Base-by-base conservation (phyloP, 108 stramenopile genomes). In the Bacterosira constricta region DNA sequence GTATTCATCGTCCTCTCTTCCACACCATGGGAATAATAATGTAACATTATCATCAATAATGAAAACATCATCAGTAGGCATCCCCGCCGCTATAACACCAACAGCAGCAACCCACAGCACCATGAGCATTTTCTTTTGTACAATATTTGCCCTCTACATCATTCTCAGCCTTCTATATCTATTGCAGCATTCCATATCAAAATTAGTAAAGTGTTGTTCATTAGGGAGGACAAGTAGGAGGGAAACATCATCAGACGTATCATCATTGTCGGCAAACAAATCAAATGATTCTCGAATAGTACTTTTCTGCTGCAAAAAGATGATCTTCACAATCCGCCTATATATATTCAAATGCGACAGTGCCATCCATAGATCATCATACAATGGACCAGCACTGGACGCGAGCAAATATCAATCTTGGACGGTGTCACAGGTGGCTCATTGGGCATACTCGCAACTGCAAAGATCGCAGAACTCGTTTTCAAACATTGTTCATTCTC, bases 341-440 rank as follows among this genome's bases (percentile, higher is more conserved):
- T 44, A 17, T 5, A 4, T 44, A 44, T 44, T 44, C 42, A 5
- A 44, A 13, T 44, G 42, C n/a, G n/a, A n/a, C n/a, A n/a, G n/a
- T n/a, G n/a, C n/a, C n/a, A n/a, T n/a, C n/a, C n/a, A n/a, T 6
- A 2, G 4, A 44, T 44, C 42, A 44, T 44, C 42, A 2, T 17
- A 5, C 5, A 17, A 44, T 13, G 13, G 42, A 18, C 21, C 20
- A 47, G 5, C 5, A 0, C 26, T 50, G 41, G 66, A 63, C 39
- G 74, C 58, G 39, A 58, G 65, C 11, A 34, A 67, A 13, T 75
- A 60, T 59, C 32, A 31, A 59, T 75, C 60, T 1, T 76, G 75
- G 75, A 42, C 58, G 18, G 55, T 58, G 0, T 29, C 42, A 11
- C 66, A 76, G 27, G 75, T 76, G 26, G 52, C 52, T 2, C 12